Evolutionary conservation across 257 asterid genomes (phyloP), one percentile per base, ranked within the genome.

Genomic region (Solanum bulbocastanum): DNA sequence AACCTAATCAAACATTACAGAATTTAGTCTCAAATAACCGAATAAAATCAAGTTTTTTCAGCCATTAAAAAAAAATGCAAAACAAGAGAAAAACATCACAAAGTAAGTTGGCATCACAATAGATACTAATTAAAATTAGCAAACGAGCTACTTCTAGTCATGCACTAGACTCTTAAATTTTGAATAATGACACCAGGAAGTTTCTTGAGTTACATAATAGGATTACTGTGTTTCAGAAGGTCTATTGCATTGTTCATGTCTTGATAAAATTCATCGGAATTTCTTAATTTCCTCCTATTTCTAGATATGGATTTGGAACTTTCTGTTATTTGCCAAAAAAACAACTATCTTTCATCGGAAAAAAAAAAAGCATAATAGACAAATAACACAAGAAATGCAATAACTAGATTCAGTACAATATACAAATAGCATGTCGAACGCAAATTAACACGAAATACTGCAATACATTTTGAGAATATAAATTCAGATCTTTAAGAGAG

Each of bases 1-100:
- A 85, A 78, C 87, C 84, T 88, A 85, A 72, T 83, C 25, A 74
- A 86, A 62, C 30, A 85, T 66, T 66, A 86, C 58, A 33, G 46
- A 73, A n/a, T 46, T 32, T 44, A 33, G 49, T 37, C 52, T 33
- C 52, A 49, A 30, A 13, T 69, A 86, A 86, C 52, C 6, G 88
- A 44, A 78, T 27, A 42, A 40, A 78, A 42, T 79, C 84, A 44
- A 25, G 2, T 7, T 78, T 40, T 78, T 78, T 42, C 58, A 9
- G 79, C 37, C 56, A 18, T 79, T 42, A 3, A 76, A 40, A 39
- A 79, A 16, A 7, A 46, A 44, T 46, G 27, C 27, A 42, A 37
- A 78, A 42, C 23, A 42, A 25, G 65, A 25, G 37, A 16, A 79
- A 79, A 27, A 27, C 30, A 46, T 81, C 37, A 81, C 68, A 8